Base-by-base conservation (phyloP, 202 grass and related monocot genomes). In the Panicum hallii region DNA sequence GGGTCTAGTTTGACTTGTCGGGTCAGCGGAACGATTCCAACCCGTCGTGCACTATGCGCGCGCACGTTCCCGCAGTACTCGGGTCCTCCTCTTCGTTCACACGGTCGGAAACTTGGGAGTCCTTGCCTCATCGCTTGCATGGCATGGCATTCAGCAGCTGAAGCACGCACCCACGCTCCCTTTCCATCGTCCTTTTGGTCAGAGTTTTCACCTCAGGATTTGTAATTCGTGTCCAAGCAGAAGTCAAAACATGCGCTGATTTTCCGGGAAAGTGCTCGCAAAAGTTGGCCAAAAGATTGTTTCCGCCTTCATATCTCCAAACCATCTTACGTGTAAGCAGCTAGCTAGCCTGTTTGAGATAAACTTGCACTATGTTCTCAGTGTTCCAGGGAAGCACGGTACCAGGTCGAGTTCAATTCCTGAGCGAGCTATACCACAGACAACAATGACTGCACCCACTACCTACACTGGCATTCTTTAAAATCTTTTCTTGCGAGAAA, bases 61-160 rank as follows among this genome's bases (percentile, higher is more conserved):
- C 13, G 69, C 44, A 72, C 45, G 26, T 72, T 45, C 20, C 67
- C 20, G 20, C 12, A 4, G 20, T 36, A 23, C 57, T 45, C 22
- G 40, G 19, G 66, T 79, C 66, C 3, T 40, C 36, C 20, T 41
- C 50, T 17, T 36, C 7, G 20, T 48, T 38, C 57, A 28, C 41
- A 52, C 47, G 43, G 87, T 69, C 75, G 13, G 15, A 61, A 36
- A 47, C 28, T 32, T 20, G 61, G 75, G 26, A 84, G 79, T 68
- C 47, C 46, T 47, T 26, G 23, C 17, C 4, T 11, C 34, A 2
- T 43, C 38, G 43, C 36, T 23, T 65, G 77, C 32, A 79, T 63
- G 13, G 38, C n/a, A 19, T 75, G 41, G 66, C 9, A 20, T 67
- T 42, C 68, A 30, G 41, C 62, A 57, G 20, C 9, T 0, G 56